Conservation (phyloP, 2,329 filamentous ascomycete species). For the Lasiodiplodia sp. region DNA sequence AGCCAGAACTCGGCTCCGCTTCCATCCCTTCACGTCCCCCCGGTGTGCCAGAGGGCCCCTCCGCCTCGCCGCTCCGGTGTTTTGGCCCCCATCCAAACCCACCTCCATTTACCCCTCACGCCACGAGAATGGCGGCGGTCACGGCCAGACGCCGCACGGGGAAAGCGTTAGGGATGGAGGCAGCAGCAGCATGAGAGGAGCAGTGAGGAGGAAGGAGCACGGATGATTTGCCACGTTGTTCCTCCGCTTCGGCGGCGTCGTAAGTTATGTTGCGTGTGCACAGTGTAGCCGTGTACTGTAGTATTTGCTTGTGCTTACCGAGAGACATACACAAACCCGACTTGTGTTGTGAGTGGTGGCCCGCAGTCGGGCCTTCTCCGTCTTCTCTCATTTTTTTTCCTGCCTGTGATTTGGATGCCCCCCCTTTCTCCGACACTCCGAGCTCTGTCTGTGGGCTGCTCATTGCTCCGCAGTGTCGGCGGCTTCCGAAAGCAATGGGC, state of each 20-base stretch:
- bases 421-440: neutral
- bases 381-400: neutral
- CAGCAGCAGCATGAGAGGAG: neutral
- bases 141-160: neutral
- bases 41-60: neutral
- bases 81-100: neutral
- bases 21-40: neutral
- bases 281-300: neutral
- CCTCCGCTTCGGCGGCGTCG: too few species aligned
- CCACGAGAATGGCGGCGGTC: neutral
- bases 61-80: neutral
- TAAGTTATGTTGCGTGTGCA: neutral
- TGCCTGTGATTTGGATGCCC: neutral
- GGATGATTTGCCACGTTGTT: slow-evolving; percentile 19
- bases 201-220: neutral
- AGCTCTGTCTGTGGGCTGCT: neutral
- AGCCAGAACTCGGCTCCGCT: neutral
- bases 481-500: too few species aligned
- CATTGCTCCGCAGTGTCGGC: neutral
- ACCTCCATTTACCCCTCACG: neutral
- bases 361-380: slow-evolving; percentile 9
- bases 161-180: neutral
- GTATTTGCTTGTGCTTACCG: too few species aligned
- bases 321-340: too few species aligned
- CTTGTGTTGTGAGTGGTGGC: neutral